Evolutionary conservation across 306 rosid genomes (phyloP), one percentile per base, ranked within the genome.

Genomic region (Quercus aquifolioides): DNA sequence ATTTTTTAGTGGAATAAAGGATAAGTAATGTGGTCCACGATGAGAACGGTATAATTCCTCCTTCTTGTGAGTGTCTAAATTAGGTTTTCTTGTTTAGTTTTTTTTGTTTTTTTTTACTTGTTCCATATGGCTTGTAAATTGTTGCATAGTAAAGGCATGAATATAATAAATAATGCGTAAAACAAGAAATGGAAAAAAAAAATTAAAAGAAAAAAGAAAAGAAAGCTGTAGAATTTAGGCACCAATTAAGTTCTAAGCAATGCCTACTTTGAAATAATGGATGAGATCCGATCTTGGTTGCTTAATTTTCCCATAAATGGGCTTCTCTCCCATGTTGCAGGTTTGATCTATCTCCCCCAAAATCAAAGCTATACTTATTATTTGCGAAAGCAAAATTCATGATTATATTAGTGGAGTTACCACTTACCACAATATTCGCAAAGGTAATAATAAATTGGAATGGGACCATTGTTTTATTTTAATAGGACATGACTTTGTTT

Each of bases 51-150:
- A 41, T 41, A 41, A 41, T 8, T 41, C 8, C 3, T 8, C 12
- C 46, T 8, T 38, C 62, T 74, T n/a, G 51, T 51, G 77, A 58
- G 81, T 62, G 58, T 78, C 74, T 74, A 20, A 73, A 74, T 68
- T 38, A 63, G 76, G 38, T 10, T 59, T 76, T 58, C 9, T 62
- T 26, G 62, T 68, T 11, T 60, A 10, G 1, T 4, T 60, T 3
- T 1, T 25, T 23, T n/a, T n/a, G n/a, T n/a, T 25, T 25, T 2
- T 26, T 25, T 14, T 26, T 26, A 8, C 5, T 33, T 19, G 41
- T 9, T 19, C 26, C 10, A 30, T 19, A 19, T 17, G 19, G 3
- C 41, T 26, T 67, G 51, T 19, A 67, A 1, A 20, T 14, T 67
- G 51, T 19, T 33, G 4, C 52, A 68, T 68, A n/a, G 52, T 68